These are phyloP conservation scores for Euphorbia lathyris DNA, from an alignment of 345 rosid species.

Conservation along the genomic window DNA sequence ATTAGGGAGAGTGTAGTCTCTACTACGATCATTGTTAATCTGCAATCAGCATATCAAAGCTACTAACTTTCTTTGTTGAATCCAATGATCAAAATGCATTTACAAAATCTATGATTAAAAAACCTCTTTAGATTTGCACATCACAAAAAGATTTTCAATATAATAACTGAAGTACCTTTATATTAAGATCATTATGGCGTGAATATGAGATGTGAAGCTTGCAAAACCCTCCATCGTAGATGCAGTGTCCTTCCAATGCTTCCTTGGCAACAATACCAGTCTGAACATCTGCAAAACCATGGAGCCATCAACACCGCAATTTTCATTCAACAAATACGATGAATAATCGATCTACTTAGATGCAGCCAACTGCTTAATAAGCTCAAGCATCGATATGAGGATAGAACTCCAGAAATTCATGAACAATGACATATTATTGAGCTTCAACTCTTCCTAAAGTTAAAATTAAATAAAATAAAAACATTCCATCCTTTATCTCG, in stretches of 20 bases:
- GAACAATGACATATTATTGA: neutral
- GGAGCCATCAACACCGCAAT: conserved; percentile 12
- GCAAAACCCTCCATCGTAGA: conserved; percentile 97
- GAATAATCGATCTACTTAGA: neutral
- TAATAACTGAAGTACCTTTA: conserved; percentile 49
- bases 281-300: conserved; percentile 72
- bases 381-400: neutral
- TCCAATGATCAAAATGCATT: neutral
- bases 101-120: neutral
- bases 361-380: neutral
- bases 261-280: conserved; percentile 92
- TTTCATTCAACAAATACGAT: neutral
- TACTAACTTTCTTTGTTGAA: neutral
- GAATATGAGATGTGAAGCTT: conserved; percentile 95
- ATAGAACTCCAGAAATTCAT: neutral
- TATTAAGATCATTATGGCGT: conserved; percentile 93
- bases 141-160: neutral
- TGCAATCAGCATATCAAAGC: conserved; percentile 30
- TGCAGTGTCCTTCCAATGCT: conserved; percentile 98
- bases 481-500: neutral
- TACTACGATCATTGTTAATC: conserved; percentile 90
- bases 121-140: neutral
- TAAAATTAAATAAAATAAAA: neutral
- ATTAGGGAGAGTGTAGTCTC: conserved; percentile 80
- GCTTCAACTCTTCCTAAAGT: neutral